Evolutionary conservation across 192 early-diverging fungal genomes (phyloP).

Genomic region (Coemansia guatemalensis): DNA sequence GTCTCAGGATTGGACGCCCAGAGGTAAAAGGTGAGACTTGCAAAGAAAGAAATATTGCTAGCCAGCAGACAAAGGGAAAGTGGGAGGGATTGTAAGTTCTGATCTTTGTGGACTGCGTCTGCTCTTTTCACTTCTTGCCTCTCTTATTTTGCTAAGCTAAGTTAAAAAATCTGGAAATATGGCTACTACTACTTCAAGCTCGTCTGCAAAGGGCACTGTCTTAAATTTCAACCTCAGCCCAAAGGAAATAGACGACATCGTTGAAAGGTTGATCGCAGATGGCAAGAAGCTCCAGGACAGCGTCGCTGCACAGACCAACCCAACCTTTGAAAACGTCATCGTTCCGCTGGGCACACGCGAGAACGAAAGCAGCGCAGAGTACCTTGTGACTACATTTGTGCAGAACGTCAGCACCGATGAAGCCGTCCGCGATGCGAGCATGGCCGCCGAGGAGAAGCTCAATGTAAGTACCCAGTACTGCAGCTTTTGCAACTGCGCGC

Average conservation of each 20-base stretch:
- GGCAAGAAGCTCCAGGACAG: slow-evolving; percentile 38
- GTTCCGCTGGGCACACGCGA: slow-evolving; percentile 43
- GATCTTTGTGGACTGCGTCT: not conserved
- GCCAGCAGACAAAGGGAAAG: too few species aligned
- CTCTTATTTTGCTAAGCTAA: not conserved
- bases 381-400: slow-evolving; percentile 40
- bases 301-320: slow-evolving; percentile 39
- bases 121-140: not conserved
- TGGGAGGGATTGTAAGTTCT: too few species aligned
- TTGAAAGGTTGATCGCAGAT: slow-evolving; percentile 31
- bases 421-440: slow-evolving; percentile 66
- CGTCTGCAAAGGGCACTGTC: slow-evolving; percentile 31
- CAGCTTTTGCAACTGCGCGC: not conserved
- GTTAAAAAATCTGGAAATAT: not conserved
- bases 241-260: slow-evolving; percentile 22
- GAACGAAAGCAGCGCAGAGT: slow-evolving; percentile 37
- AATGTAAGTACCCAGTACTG: slow-evolving; percentile 36
- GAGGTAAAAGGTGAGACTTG: too few species aligned
- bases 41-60: too few species aligned
- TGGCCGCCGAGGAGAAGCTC: slow-evolving; percentile 60
- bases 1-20: too few species aligned
- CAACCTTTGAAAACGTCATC: slow-evolving; percentile 52
- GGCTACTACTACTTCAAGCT: not conserved
- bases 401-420: slow-evolving; percentile 57
- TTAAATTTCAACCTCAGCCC: slow-evolving; percentile 49